Conservation (phyloP, 441 rosid species). For the Adansonia gregorii region DNA sequence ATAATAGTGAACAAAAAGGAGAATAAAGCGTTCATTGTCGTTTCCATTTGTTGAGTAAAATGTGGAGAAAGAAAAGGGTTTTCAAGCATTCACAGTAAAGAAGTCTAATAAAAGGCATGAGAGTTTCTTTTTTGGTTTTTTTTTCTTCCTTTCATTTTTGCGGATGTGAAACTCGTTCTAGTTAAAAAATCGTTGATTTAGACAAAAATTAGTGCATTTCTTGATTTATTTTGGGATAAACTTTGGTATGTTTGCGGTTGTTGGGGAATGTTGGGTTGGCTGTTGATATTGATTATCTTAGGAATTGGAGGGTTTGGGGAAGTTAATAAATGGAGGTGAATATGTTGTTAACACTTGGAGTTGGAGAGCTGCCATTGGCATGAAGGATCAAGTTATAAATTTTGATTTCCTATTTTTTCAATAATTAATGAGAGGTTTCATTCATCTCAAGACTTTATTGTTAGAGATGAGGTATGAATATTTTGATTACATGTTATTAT, state of each 20-base stretch:
- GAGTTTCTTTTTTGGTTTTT: neutral
- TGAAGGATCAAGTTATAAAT: neutral
- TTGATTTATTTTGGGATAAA: neutral
- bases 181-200: neutral
- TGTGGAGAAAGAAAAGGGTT: neutral
- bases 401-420: too few relatives aligned
- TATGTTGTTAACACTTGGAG: neutral
- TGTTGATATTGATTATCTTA: neutral
- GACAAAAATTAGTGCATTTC: neutral
- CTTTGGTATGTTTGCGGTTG: neutral
- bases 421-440: too few relatives aligned
- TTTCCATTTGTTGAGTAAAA: slow-evolving; percentile 7
- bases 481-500: too few relatives aligned
- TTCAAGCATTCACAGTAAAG: neutral
- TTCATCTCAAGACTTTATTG: too few relatives aligned
- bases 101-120: neutral
- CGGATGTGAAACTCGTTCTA: neutral
- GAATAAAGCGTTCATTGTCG: neutral
- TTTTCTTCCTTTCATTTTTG: neutral
- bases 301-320: neutral
- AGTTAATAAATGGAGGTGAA: neutral
- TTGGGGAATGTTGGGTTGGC: neutral
- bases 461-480: too few relatives aligned
- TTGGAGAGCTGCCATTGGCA: neutral
- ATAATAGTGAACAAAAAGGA: neutral